Conservation (phyloP, 1,284 basidiomycete species). For the Pseudozyma sp. region DNA sequence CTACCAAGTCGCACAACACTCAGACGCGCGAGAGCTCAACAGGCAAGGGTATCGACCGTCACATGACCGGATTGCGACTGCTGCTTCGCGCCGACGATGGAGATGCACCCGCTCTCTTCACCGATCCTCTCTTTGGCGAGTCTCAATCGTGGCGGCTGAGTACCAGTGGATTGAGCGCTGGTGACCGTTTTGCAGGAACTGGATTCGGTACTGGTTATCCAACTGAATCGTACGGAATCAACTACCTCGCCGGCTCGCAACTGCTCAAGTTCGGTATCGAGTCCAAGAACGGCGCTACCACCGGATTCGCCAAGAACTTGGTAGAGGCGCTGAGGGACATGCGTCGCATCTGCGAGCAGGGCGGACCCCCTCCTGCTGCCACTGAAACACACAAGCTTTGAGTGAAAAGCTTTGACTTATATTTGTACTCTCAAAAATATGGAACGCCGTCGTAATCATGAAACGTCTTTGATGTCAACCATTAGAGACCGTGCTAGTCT, state of each 20-base stretch:
- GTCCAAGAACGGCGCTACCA: conserved; percentile 85
- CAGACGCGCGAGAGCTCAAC: conserved; percentile 84
- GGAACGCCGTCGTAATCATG: no score
- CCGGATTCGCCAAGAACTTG: conserved; percentile 77
- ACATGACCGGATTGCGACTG: conserved; percentile 85
- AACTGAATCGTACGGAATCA: conserved; percentile 57
- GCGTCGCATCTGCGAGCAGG: conserved; percentile 74
- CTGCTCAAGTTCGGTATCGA: conserved; percentile 95
- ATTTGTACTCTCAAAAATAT: no score
- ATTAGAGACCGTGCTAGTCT: no score
- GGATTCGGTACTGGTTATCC: conserved; percentile 74
- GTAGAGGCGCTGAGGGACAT: conserved; percentile 81
- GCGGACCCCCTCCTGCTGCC: conserved; percentile 43
- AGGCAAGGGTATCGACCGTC: conserved; percentile 90
- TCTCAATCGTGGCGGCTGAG: conserved; percentile 90
- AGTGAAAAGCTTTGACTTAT: neutral
- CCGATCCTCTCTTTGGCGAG: conserved; percentile 80
- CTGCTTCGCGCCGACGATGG: conserved; percentile 60
- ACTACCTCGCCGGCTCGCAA: conserved; percentile 80
- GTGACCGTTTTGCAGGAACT: conserved; percentile 88
- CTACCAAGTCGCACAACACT: conserved; percentile 79
- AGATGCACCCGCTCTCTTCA: conserved; percentile 57
- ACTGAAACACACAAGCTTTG: conserved; percentile 53
- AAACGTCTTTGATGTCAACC: no score
- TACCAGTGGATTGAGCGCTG: conserved; percentile 89